Base-by-base conservation (phyloP, 208 protist species). In the Leptomonas pyrrhocoris region DNA sequence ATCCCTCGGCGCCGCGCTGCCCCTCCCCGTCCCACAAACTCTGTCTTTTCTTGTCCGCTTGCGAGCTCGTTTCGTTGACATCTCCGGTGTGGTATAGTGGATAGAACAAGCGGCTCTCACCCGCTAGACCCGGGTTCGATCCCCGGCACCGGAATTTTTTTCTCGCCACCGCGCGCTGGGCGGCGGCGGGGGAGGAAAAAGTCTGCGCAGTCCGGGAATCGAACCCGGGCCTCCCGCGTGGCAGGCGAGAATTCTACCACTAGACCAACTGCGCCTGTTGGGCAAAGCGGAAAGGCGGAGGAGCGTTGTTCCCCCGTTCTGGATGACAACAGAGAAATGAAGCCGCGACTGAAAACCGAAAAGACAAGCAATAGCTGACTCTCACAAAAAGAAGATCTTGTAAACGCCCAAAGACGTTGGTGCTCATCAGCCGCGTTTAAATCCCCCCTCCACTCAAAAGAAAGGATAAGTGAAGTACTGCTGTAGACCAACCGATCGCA, bases 41-140 rank as follows among this genome's bases (percentile, higher is more conserved):
- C n/a, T n/a, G n/a, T n/a, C n/a, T n/a, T n/a, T n/a, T n/a, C n/a
- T n/a, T n/a, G n/a, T n/a, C n/a, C n/a, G n/a, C n/a, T n/a, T n/a
- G n/a, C n/a, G 34, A 3, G 9, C 34, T 38, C 34, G 34, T 12
- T 9, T 12, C 3, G 34, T 38, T 38, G 9, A 38, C 34, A 38
- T 38, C 18, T 88, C 90, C 86, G 81, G 88, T 67, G 86, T 95
- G 81, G 90, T 95, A 95, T 95, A 95, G 90, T 95, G 90, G 90
- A 85, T 95, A 95, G 90, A 90, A 95, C 88, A 95, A 90, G 88
- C 84, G 90, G 88, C 90, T 95, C 88, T 95, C 90, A 95, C 90
- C 88, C 87, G 84, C 88, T 90, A 93, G 90, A 95, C 90, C 90
- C 90, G 90, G 90, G 90, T 95, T 95, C 90, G 88, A 95, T 95